Evolutionary conservation across 176 grass and related monocot genomes (phyloP).

Genomic region (Miscanthus lutarioriparius): DNA sequence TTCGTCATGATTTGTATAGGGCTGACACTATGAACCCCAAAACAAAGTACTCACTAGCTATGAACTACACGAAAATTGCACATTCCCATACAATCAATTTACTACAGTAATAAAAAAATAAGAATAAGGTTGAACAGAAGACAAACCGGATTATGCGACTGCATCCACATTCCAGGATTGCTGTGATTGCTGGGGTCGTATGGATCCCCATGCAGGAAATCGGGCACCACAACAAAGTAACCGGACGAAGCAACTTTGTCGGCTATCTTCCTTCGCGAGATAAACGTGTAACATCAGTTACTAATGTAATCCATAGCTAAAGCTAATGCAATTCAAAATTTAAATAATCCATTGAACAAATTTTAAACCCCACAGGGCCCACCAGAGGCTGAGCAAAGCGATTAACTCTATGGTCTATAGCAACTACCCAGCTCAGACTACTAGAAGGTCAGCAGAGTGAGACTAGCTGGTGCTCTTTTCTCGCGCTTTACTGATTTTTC

Average conservation of each 20-base stretch:
- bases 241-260: slow-evolving; percentile 50
- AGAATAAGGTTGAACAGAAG: background rate
- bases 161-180: slow-evolving; percentile 47
- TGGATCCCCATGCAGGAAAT: slow-evolving; percentile 64
- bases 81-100: background rate
- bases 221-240: slow-evolving; percentile 63
- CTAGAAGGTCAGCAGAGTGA: background rate
- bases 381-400: background rate
- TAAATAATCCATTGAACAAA: background rate
- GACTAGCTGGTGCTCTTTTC: no score
- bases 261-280: slow-evolving; percentile 51
- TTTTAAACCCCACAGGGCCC: background rate
- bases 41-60: background rate
- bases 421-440: background rate
- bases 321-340: background rate
- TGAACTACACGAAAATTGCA: background rate
- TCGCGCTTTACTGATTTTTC: no score
- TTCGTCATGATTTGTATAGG: background rate
- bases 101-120: background rate
- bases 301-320: background rate
- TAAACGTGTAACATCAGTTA: background rate
- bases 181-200: slow-evolving; percentile 18
- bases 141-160: slow-evolving; percentile 46
- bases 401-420: background rate
- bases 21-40: background rate